Evolutionary conservation across 176 grass and related monocot species (phyloP).

Genomic region (Tillandsia leiboldiana): DNA sequence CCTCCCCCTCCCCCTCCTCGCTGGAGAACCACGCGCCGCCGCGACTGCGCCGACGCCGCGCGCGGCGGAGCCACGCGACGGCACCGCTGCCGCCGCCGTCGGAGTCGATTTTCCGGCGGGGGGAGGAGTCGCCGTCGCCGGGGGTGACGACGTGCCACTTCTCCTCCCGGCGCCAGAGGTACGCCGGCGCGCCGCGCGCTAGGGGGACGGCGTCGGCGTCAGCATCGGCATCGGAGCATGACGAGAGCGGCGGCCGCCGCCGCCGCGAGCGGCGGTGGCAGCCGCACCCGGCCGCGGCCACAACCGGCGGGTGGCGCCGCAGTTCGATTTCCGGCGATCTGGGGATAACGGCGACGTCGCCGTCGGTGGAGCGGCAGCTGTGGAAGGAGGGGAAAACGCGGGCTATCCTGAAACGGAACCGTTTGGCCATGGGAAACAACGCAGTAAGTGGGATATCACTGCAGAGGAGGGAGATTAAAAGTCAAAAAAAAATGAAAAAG

Average conservation of each 20-base stretch:
- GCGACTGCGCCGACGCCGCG: background rate
- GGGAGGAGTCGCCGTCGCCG: slow-evolving; percentile 10
- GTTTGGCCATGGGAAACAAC: slow-evolving; percentile 46
- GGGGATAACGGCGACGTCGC: slow-evolving; percentile 17
- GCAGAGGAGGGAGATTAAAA: background rate
- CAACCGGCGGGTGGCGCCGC: background rate
- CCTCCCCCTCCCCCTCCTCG: slow-evolving; percentile 26
- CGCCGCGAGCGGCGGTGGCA: slow-evolving; percentile 18
- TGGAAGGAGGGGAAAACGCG: slow-evolving; percentile 44
- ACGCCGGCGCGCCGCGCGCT: slow-evolving; percentile 23
- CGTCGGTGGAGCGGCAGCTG: slow-evolving; percentile 39
- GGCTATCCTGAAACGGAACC: slow-evolving; percentile 28
- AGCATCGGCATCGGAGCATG: background rate
- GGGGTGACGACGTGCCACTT: slow-evolving; percentile 46
- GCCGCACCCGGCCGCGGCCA: slow-evolving; percentile 3
- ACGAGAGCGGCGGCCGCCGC: background rate
- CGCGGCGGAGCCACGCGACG: background rate
- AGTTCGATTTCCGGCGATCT: slow-evolving; percentile 1
- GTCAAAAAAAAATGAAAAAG: background rate
- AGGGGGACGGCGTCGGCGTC: slow-evolving; percentile 22
- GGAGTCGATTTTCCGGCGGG: slow-evolving; percentile 21
- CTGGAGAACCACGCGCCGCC: slow-evolving; percentile 61
- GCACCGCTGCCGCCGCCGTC: slow-evolving; percentile 3
- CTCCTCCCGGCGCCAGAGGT: slow-evolving; percentile 68
- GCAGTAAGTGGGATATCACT: background rate